Evolutionary conservation across 805 yeast species (phyloP), one percentile per base, ranked within the genome.

Genomic region (Kazachstania taianensis): DNA sequence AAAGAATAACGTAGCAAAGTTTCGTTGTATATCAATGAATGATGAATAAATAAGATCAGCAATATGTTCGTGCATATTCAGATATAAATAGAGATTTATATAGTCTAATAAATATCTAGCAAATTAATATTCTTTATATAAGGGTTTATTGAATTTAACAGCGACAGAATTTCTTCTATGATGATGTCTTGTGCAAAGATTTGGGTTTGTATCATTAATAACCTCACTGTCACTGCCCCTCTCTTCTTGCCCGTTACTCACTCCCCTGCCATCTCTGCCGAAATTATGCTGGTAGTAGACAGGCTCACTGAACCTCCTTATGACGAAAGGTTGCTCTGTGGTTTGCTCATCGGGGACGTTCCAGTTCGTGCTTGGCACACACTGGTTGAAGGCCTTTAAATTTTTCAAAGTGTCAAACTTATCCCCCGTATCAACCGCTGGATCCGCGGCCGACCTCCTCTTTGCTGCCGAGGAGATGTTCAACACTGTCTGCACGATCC

Each of bases 161-260:
- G 57, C 57, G 5, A 44, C 39, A 1, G 57, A 52, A 19, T 50
- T 50, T 39, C 58, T 51, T 40, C 58, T 46, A 32, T 55, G 62
- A 35, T 57, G 62, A 39, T 56, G 61, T 28, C 53, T 49, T 16
- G 39, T 35, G 38, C 61, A 55, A 3, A 49, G 45, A 20, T 31
- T 20, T 8, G 18, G 15, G 3, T 9, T 4, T n/a, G 12, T 3
- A 9, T n/a, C n/a, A n/a, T n/a, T 22, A 22, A 9, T 9, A 22
- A 9, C 12, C 12, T 22, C 25, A 2, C 12, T n/a, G 4, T n/a
- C 25, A 4, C 25, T n/a, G 4, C 4, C 25, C 25, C 3, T 4
- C 3, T 22, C 25, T 9, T n/a, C 25, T n/a, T 2, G 12, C 25
- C 4, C 25, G 12, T n/a, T n/a, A 22, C 12, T 22, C 25, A 22